Conservation (phyloP, 1,284 basidiomycete species). For the Ceratobasidium sp. region DNA sequence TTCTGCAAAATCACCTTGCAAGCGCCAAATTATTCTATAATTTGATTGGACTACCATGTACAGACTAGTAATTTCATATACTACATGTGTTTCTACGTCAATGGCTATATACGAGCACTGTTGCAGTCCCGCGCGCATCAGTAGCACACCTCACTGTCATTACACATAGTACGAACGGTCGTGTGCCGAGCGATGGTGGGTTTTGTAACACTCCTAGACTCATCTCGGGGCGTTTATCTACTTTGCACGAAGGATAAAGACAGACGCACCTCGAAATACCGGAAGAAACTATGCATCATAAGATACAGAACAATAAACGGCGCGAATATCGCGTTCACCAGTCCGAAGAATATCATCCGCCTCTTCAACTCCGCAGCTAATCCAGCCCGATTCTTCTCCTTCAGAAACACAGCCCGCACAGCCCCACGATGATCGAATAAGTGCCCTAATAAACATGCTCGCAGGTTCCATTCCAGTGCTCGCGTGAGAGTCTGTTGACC, state of each 20-base stretch:
- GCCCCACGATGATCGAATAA: conserved; percentile 89
- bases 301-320: conserved; percentile 98
- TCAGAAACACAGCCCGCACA: conserved; percentile 91
- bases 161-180: too few relatives aligned
- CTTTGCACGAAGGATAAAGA: background rate
- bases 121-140: too few relatives aligned
- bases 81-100: too few relatives aligned
- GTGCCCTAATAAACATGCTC: conserved; percentile 95
- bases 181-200: too few relatives aligned
- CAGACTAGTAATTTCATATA: too few relatives aligned
- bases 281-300: conserved; percentile 98
- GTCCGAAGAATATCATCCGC: conserved; percentile 95
- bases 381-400: conserved; percentile 80
- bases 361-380: conserved; percentile 90
- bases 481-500: conserved; percentile 81
- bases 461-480: conserved; percentile 95
- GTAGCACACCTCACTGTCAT: too few relatives aligned
- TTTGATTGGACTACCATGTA: too few relatives aligned
- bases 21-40: too few relatives aligned
- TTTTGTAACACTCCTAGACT: conserved; percentile 91
- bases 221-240: background rate
- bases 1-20: too few relatives aligned
- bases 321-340: conserved; percentile 93
- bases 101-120: too few relatives aligned
- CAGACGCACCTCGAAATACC: conserved; percentile 90